Conservation (phyloP, 2,329 filamentous ascomycete genomes). For the Fusarium sp. region DNA sequence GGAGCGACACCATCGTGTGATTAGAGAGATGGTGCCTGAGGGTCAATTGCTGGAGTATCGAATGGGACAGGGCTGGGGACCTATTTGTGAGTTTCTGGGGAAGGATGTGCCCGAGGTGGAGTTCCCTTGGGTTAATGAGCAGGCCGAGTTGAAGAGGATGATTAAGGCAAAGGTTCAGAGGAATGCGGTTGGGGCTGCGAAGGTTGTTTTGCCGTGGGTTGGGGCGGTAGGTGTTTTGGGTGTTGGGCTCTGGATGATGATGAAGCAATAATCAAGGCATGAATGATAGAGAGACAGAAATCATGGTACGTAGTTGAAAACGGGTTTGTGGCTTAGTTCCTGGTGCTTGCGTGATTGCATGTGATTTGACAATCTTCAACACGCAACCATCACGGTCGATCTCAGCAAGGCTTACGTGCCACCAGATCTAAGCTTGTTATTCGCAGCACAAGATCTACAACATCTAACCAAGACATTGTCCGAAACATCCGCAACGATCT, state of each 20-base stretch:
- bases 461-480: not conserved
- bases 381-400: not conserved
- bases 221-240: slow-evolving; percentile 20
- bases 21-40: slow-evolving; percentile 45
- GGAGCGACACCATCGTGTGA: slow-evolving; percentile 45
- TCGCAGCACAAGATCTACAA: not conserved
- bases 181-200: slow-evolving; percentile 8
- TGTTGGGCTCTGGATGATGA: slow-evolving; percentile 20
- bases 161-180: slow-evolving; percentile 20
- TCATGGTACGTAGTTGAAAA: not conserved
- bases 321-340: not conserved
- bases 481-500: not conserved
- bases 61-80: slow-evolving; percentile 51
- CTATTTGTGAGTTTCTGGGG: slow-evolving; percentile 52
- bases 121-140: slow-evolving; percentile 51
- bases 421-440: not conserved
- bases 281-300: not conserved
- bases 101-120: slow-evolving; percentile 47
- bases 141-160: slow-evolving; percentile 29
- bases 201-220: slow-evolving; percentile 34
- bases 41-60: slow-evolving; percentile 48
- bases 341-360: not conserved
- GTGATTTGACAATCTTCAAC: not conserved
- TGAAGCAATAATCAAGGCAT: not conserved
- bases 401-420: not conserved